Base-by-base conservation (phyloP, 495 filamentous ascomycete genomes). In the Aspergillus bridgeri region DNA sequence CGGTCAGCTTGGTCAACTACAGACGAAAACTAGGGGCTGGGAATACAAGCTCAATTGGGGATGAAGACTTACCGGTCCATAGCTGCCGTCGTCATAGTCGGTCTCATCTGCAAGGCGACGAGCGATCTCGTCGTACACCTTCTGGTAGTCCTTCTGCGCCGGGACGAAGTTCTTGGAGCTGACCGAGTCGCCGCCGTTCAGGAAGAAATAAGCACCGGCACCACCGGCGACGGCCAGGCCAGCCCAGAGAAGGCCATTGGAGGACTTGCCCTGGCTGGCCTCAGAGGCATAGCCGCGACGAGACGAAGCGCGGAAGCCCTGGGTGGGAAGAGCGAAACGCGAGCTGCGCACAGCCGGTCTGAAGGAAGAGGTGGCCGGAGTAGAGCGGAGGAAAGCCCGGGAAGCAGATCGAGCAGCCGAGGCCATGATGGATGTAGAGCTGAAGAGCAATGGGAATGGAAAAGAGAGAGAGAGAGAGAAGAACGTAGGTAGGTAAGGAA, bases 61-160 rank as follows among this genome's bases (percentile, higher is more conserved):
- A n/a, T 7, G 9, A 45, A 19, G 18, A 70, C 78, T 69, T 75
- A 83, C 92, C 27, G 94, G 94, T 55, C 90, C 94, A 69, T 96
- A 98, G 77, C 87, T 91, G 62, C 94, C 94, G 74, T 98, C 93
- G 70, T 97, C 94, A 67, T 97, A 97, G 58, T 96, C 91, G 60
- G 94, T 91, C 65, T 94, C 84, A 75, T 96, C 88, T 72, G 92
- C 86, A 47, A 98, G 77, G 29, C 78, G 75, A 64, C 78, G 73
- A 42, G 94, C 91, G 65, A 98, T 85, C 68, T 86, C 88, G 66
- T 96, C 85, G 76, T 98, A 98, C 59, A 97, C 91, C 76, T 89
- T 88, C 82, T 97, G 91, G 79, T 96, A 98, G 73, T 98, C 92
- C 56, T 86, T 86, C 76, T 89, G 82, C 61, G 82, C 89, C 61